A percentile compares a stretch with the other conserved stretches of the same genome.
phyloP scores from a whole-genome alignment of 2,329 filamentous ascomycete genomes.

The Domatiomyces catenatus region DNA sequence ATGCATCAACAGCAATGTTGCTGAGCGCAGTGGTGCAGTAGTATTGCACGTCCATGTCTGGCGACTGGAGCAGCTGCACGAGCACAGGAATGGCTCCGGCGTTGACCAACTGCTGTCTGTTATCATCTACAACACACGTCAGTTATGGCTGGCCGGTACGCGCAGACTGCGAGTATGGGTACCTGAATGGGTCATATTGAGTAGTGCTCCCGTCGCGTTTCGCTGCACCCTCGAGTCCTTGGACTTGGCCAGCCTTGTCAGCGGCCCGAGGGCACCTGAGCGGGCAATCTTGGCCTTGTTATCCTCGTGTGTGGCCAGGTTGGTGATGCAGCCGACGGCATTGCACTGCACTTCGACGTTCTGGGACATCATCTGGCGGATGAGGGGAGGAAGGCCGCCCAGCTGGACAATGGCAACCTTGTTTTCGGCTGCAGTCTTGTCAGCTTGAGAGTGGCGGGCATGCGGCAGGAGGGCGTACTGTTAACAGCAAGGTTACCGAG shows the following conservation, averaged over 20 bases:
- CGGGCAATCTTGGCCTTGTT: conserved; percentile 98
- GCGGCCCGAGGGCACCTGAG: conserved; percentile 77
- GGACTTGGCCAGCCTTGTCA: conserved; percentile 86
- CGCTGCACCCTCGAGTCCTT: conserved; percentile 97
- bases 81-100: conserved; percentile 96
- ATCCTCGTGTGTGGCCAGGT: conserved; percentile 92
- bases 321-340: conserved; percentile 96
- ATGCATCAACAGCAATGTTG: conserved; percentile 91
- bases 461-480: conserved; percentile 43
- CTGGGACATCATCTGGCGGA: conserved; percentile 92
- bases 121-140: conserved; percentile 54
- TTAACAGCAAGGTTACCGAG: conserved; percentile 94
- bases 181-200: conserved; percentile 99
- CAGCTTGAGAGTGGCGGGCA: conserved; percentile 27
- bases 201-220: conserved; percentile 85
- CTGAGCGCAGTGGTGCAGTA: conserved; percentile 97
- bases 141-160: background rate
- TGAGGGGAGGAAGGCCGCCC: conserved; percentile 76
- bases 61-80: conserved; percentile 80
- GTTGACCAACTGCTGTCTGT: conserved; percentile 91
- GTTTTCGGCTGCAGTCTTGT: conserved; percentile 60
- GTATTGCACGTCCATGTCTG: conserved; percentile 95
- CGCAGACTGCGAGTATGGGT: conserved; percentile 21
- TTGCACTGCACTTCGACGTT: conserved; percentile 99
- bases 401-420: conserved; percentile 92